phyloP scores from a whole-genome alignment of 345 rosid species.

The Eucalyptus caleyi region DNA sequence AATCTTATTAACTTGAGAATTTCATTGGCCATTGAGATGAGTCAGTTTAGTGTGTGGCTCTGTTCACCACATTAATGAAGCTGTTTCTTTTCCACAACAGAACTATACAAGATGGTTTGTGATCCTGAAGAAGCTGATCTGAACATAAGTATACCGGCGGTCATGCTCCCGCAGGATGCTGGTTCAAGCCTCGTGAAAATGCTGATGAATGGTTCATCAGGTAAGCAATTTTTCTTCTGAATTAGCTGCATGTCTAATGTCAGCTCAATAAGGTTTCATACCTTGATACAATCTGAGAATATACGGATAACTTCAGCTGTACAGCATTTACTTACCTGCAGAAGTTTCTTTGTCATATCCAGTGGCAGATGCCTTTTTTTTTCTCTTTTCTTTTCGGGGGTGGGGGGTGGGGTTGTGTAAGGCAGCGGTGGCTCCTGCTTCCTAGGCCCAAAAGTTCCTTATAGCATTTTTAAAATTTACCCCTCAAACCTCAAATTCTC shows the following conservation, averaged over 20 bases:
- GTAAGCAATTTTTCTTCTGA: slow-evolving; percentile 9
- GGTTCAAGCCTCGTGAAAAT: slow-evolving; percentile 64
- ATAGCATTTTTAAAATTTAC: not conserved
- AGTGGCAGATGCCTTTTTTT: not conserved
- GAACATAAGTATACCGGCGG: slow-evolving; percentile 79
- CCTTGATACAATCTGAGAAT: not conserved
- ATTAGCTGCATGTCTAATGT: not conserved
- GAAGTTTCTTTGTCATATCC: not conserved
- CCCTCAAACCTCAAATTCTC: not conserved
- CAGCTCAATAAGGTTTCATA: not conserved
- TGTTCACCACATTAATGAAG: not conserved
- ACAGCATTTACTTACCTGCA: not conserved
- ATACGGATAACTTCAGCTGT: not conserved
- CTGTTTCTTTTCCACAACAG: slow-evolving; percentile 16
- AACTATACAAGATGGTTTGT: slow-evolving; percentile 98
- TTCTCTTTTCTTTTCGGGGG: too few relatives aligned
- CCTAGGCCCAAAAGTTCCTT: not conserved
- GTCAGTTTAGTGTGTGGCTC: not conserved
- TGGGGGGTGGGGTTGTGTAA: not conserved
- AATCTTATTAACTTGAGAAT: not conserved
- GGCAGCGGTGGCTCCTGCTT: not conserved
- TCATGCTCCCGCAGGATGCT: slow-evolving; percentile 97
- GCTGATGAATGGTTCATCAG: slow-evolving; percentile 53
- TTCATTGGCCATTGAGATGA: not conserved
- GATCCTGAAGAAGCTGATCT: slow-evolving; percentile 94